These are phyloP conservation scores for Hypoxylon intermedium DNA, from an alignment of 495 filamentous ascomycete genomes.

Conservation along the genomic window DNA sequence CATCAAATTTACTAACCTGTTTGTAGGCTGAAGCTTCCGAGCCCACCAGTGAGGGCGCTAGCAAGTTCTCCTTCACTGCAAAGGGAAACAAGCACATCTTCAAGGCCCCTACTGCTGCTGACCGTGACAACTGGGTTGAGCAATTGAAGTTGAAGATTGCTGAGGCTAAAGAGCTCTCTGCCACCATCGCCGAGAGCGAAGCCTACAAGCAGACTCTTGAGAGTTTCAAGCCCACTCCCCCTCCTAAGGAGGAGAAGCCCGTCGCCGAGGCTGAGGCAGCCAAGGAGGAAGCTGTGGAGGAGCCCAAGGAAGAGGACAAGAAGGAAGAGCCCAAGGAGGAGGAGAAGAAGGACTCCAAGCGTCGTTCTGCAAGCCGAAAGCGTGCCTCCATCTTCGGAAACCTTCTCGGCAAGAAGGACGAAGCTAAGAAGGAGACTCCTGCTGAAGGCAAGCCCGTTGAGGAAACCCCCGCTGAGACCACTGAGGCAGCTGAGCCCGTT, in stretches of 20 bases:
- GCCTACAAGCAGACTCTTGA: conserved; percentile 80
- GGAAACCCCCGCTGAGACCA: conserved; percentile 44
- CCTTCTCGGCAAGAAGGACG: conserved; percentile 78
- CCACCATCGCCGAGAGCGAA: conserved; percentile 71
- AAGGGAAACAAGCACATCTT: conserved; percentile 89
- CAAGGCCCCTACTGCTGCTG: conserved; percentile 73
- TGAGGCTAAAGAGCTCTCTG: conserved; percentile 77
- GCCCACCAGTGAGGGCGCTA: conserved; percentile 71
- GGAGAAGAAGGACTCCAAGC: conserved; percentile 59
- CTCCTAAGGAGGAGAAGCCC: conserved; percentile 55
- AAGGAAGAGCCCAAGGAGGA: conserved; percentile 56
- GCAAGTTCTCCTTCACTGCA: conserved; percentile 84
- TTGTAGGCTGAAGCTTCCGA: conserved; percentile 81
- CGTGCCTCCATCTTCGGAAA: conserved; percentile 80
- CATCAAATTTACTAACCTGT: conserved; percentile 24
- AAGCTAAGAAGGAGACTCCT: conserved; percentile 64
- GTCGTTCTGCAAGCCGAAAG: conserved; percentile 87
- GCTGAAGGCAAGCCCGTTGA: conserved; percentile 57
- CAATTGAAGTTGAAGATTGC: conserved; percentile 75
- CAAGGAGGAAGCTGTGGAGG: conserved; percentile 52
- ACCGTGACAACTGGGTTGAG: conserved; percentile 90
- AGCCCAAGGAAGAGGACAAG: conserved; percentile 49
- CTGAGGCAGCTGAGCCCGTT: conserved; percentile 30
- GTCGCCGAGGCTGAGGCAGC: conserved; percentile 51
- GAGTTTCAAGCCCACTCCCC: conserved; percentile 69